Conservation (phyloP, 768 basidiomycete genomes). For the Suillus brevipes region DNA sequence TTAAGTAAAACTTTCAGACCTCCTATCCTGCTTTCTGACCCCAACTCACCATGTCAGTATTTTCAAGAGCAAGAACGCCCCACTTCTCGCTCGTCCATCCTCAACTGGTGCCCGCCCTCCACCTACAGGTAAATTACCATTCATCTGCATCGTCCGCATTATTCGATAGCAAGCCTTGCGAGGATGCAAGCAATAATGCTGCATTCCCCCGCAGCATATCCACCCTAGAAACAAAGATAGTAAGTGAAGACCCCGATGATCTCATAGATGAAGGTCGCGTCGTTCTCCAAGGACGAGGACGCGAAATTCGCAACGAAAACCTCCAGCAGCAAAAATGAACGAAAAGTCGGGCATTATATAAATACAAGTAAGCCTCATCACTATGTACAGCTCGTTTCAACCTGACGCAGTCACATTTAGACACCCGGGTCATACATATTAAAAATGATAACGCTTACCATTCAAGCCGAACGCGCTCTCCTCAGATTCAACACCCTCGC, state of each 20-base stretch:
- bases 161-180: slow-evolving; percentile 56
- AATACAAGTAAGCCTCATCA: too few relatives aligned
- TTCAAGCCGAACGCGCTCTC: too few relatives aligned
- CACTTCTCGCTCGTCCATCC: slow-evolving; percentile 50
- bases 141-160: slow-evolving; percentile 73
- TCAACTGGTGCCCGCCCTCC: slow-evolving; percentile 38
- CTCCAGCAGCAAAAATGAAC: slow-evolving; percentile 76
- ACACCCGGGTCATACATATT: too few relatives aligned
- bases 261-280: slow-evolving; percentile 42
- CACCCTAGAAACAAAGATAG: slow-evolving; percentile 72
- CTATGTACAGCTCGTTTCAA: too few relatives aligned
- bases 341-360: slow-evolving; percentile 25
- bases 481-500: too few relatives aligned
- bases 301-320: slow-evolving; percentile 48
- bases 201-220: slow-evolving; percentile 80
- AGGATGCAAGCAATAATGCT: slow-evolving; percentile 61
- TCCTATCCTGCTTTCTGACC: too few relatives aligned
- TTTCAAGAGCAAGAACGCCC: too few relatives aligned
- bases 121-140: slow-evolving; percentile 60
- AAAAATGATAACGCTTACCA: too few relatives aligned
- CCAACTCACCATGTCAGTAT: too few relatives aligned
- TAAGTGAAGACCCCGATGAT: slow-evolving; percentile 59
- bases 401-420: too few relatives aligned
- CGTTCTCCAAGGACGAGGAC: slow-evolving; percentile 34
- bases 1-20: too few relatives aligned